Base-by-base conservation (phyloP, 495 filamentous ascomycete genomes). In the Xylaria bambusicola region DNA sequence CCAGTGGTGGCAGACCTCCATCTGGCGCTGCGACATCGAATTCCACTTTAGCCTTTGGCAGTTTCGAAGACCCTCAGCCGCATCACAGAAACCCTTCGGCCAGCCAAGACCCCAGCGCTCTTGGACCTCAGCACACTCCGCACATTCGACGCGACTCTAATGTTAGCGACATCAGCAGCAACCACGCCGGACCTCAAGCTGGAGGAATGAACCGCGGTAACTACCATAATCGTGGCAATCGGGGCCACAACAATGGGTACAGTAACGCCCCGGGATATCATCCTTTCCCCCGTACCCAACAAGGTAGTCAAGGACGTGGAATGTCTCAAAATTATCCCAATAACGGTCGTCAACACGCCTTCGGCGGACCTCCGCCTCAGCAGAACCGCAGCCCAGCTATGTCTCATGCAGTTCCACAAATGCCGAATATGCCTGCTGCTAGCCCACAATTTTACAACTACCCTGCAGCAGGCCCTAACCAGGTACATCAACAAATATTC, bases 91-190 rank as follows among this genome's bases (percentile, higher is more conserved):
- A 80, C 48, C 72, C 76, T 50, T 73, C 75, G 1, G 60, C 73
- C 1, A 69, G 73, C 1, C 86, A 90, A 67, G 80, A 80, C 41
- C 77, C 81, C 55, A 76, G 81, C 42, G 82, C 84, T 47, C 79
- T 89, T 61, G 84, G 82, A 26, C 69, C 80, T 35, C 88, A 90
- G 66, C 75, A 83, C 33, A 64, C 65, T 7, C 83, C 81, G 65
- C 92, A 97, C 69, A 77, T 89, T 52, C 87, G 92, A 49, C 86
- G 90, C 64, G 88, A 92, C 66, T 96, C 92, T 17, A 88, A 90
- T 12, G 80, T 85, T 46, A 87, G 86, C 72, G 91, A 95, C 52
- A 84, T 88, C 76, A 82, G 82, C 76, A 82, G 82, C 70, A 86
- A 84, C 78, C 62, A 83, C 70, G 67, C 82, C 72, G 80, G 80